A percentile compares a stretch with the other conserved stretches of the same genome.
Conservation (phyloP, 495 filamentous ascomycete genomes). For the Penicillium fimorum region DNA sequence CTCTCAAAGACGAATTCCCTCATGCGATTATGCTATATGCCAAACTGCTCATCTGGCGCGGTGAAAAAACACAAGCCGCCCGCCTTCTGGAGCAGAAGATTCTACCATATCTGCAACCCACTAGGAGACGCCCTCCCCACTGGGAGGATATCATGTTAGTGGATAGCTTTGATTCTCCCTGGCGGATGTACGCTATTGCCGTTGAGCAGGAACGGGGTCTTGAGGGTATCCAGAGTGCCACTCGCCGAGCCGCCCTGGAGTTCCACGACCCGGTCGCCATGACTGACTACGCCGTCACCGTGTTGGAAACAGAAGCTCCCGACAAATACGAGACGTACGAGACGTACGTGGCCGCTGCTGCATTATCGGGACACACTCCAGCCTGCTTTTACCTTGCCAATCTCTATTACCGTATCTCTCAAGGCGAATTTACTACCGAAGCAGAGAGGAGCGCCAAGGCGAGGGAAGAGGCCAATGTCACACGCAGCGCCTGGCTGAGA, state of each 20-base stretch:
- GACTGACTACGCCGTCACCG: constrained; percentile 24
- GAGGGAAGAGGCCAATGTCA: not conserved
- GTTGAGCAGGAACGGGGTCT: constrained; percentile 10
- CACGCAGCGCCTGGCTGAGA: not conserved
- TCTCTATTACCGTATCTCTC: constrained; percentile 38
- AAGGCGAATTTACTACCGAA: constrained; percentile 25
- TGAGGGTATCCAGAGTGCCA: constrained; percentile 13
- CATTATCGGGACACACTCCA: constrained; percentile 21
- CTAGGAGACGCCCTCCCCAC: not conserved
- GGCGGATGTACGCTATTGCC: constrained; percentile 28
- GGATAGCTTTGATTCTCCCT: constrained; percentile 21
- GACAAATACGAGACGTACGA: constrained; percentile 33
- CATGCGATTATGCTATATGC: constrained; percentile 35
- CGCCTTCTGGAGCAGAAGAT: constrained; percentile 28
- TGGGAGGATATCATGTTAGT: constrained; percentile 17
- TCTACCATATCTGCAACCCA: constrained; percentile 21
- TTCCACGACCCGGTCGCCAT: constrained; percentile 36
- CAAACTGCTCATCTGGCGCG: constrained; percentile 25
- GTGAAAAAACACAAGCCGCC: constrained; percentile 22
- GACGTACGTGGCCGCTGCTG: constrained; percentile 37
- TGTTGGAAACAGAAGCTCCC: constrained; percentile 18
- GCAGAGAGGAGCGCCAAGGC: constrained; percentile 14
- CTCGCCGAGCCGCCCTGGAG: constrained; percentile 27
- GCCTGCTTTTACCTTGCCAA: constrained; percentile 40
- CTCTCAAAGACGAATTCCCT: constrained; percentile 24